These are phyloP conservation scores for Mycena floridula DNA, from an alignment of 768 basidiomycete species.

Conservation along the genomic window DNA sequence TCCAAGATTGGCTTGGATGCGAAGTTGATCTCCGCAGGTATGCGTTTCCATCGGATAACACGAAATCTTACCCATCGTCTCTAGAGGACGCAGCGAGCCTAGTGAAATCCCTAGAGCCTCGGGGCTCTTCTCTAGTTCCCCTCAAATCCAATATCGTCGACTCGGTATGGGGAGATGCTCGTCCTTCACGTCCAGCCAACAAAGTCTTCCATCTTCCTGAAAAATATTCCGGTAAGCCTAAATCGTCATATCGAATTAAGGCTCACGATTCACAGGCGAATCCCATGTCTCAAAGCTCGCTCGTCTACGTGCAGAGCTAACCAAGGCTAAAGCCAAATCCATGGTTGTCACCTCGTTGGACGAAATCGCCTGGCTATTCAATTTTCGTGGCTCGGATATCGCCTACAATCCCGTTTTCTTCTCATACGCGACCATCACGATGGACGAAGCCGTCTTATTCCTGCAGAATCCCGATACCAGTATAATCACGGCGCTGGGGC, in stretches of 20 bases:
- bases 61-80: not conserved
- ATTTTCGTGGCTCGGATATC: conserved; percentile 89
- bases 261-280: conserved; percentile 38
- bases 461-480: conserved; percentile 47
- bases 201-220: conserved; percentile 63
- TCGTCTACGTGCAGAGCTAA: conserved; percentile 55
- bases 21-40: conserved; percentile 63
- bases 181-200: conserved; percentile 65
- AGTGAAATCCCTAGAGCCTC: conserved; percentile 44
- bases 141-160: conserved; percentile 74
- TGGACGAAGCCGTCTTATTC: conserved; percentile 58
- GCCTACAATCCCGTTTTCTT: conserved; percentile 91
- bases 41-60: conserved; percentile 3
- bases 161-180: conserved; percentile 60
- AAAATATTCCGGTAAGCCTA: conserved; percentile 58
- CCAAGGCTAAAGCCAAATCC: conserved; percentile 48
- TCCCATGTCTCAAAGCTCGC: conserved; percentile 61
- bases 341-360: conserved; percentile 85
- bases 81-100: conserved; percentile 64
- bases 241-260: conserved; percentile 4
- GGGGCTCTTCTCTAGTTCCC: conserved; percentile 59
- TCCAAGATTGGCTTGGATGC: conserved; percentile 81
- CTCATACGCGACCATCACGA: conserved; percentile 77
- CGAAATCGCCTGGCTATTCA: conserved; percentile 93
- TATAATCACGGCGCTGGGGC: conserved; percentile 37